A percentile compares a stretch with the other conserved stretches of the same genome.
phyloP scores from a whole-genome alignment of 2,329 filamentous ascomycete species.

The Huntiella bhutanensis region DNA sequence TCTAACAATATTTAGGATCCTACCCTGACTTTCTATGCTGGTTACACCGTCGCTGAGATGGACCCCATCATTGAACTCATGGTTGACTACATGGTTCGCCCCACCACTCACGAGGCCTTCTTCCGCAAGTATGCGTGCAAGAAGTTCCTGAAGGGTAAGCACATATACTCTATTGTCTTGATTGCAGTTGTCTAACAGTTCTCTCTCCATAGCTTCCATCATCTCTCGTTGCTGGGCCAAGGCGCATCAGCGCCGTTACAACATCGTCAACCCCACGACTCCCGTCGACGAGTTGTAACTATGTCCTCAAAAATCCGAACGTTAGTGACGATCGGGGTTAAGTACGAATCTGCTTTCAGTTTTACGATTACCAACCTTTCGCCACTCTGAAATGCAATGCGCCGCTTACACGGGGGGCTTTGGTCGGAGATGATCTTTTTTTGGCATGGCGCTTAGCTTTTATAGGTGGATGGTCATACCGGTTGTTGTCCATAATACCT shows the following conservation, averaged over 20 bases:
- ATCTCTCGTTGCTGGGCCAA: constrained; percentile 57
- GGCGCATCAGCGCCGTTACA: constrained; percentile 44
- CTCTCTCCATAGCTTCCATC: constrained; percentile 6
- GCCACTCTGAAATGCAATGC: not conserved
- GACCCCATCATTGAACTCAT: constrained; percentile 82
- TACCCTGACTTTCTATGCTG: constrained; percentile 75
- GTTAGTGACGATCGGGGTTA: not conserved
- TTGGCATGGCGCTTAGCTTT: too few relatives aligned
- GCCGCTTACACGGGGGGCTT: not conserved
- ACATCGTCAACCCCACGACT: constrained; percentile 30
- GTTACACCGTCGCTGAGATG: constrained; percentile 84
- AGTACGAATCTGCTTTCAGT: not conserved
- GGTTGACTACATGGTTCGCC: constrained; percentile 87
- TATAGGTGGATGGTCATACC: too few relatives aligned
- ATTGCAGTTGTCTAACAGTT: not conserved
- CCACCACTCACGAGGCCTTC: constrained; percentile 87
- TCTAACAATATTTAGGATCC: constrained; percentile 41
- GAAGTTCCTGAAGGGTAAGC: constrained; percentile 91
- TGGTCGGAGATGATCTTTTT: not conserved
- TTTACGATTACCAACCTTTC: constrained; percentile 1
- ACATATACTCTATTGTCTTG: not conserved
- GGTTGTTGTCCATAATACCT: too few relatives aligned
- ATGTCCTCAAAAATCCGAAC: not conserved
- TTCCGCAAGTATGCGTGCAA: constrained; percentile 99
- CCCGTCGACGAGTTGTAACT: constrained; percentile 29